A percentile compares a stretch with the other conserved stretches of the same genome.
Conservation (phyloP, 768 basidiomycete species). For the Termitomyces titanicus region DNA sequence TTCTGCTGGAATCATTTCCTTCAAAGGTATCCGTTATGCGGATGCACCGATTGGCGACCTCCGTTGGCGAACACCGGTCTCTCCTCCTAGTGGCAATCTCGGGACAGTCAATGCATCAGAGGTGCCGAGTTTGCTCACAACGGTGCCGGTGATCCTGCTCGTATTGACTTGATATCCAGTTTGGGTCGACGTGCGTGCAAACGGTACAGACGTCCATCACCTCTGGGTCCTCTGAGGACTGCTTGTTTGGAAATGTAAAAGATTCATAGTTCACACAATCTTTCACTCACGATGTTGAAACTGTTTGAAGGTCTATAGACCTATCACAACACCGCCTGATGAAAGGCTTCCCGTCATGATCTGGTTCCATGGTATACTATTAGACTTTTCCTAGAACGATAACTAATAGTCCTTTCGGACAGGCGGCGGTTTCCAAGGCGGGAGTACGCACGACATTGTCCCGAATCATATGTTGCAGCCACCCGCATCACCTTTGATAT, state of each 20-base stretch:
- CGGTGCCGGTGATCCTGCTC: neutral
- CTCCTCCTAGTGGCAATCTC: slow-evolving; percentile 32
- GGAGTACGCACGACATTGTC: slow-evolving; percentile 28
- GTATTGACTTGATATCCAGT: slow-evolving; percentile 19
- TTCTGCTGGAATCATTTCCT: slow-evolving; percentile 30
- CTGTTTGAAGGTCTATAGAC: slow-evolving; percentile 29
- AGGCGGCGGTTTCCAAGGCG: slow-evolving; percentile 41
- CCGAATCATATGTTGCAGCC: slow-evolving; percentile 29
- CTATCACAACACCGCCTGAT: slow-evolving; percentile 17
- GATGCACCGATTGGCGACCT: slow-evolving; percentile 39
- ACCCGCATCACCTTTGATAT: slow-evolving; percentile 31
- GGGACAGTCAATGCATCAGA: slow-evolving; percentile 33
- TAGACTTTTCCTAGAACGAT: neutral
- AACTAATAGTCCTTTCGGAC: neutral
- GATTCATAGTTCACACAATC: neutral
- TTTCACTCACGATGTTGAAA: neutral
- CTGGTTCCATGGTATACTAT: slow-evolving; percentile 35
- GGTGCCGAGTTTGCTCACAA: slow-evolving; percentile 16
- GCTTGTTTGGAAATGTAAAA: slow-evolving; percentile 39
- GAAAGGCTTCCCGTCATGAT: slow-evolving; percentile 35
- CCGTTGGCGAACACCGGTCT: slow-evolving; percentile 37
- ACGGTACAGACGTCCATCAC: slow-evolving; percentile 25
- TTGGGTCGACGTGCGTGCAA: slow-evolving; percentile 30
- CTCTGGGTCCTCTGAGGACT: slow-evolving; percentile 36
- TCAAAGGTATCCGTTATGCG: slow-evolving; percentile 38